These are phyloP conservation scores for Flueggea neowawraea DNA, from an alignment of 441 rosid genomes.

Conservation along the genomic window DNA sequence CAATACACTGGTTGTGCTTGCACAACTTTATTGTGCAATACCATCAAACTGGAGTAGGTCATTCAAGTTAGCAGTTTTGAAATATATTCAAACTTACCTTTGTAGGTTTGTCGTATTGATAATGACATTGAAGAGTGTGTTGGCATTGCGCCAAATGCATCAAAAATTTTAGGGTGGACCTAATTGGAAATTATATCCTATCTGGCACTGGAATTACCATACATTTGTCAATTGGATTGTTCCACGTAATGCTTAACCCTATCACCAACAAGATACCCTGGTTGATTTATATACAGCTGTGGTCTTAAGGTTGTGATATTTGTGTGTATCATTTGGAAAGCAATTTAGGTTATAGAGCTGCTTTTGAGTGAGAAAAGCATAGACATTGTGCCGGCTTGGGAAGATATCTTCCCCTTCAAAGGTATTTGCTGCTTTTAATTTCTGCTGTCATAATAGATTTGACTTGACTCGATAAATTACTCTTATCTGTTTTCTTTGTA, in stretches of 20 bases:
- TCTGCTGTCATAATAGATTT: conserved; percentile 10
- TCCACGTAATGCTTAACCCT: conserved; percentile 13
- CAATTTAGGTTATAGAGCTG: conserved; percentile 17
- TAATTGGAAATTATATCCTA: conserved; percentile 5
- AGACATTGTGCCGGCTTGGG: conserved; percentile 10
- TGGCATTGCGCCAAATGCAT: conserved; percentile 1
- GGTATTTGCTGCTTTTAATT: neutral
- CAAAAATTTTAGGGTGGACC: neutral
- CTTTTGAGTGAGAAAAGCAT: conserved; percentile 9
- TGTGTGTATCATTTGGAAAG: conserved; percentile 1
- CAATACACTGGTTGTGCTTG: neutral
- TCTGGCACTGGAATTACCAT: conserved; percentile 14
- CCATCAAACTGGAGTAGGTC: neutral
- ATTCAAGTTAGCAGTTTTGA: neutral
- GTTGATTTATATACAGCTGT: conserved; percentile 9
- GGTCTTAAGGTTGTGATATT: neutral
- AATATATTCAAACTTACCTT: conserved; percentile 2
- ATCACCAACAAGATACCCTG: conserved; percentile 8
- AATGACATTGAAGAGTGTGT: neutral
- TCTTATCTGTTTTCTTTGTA: conserved; percentile 3
- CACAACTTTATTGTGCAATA: neutral
- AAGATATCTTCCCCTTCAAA: conserved; percentile 3
- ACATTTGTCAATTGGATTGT: conserved; percentile 24
- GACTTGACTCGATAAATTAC: conserved; percentile 1
- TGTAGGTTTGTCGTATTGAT: conserved; percentile 2